Conservation (phyloP, 805 yeast species). For the Sungouiella blattae region DNA sequence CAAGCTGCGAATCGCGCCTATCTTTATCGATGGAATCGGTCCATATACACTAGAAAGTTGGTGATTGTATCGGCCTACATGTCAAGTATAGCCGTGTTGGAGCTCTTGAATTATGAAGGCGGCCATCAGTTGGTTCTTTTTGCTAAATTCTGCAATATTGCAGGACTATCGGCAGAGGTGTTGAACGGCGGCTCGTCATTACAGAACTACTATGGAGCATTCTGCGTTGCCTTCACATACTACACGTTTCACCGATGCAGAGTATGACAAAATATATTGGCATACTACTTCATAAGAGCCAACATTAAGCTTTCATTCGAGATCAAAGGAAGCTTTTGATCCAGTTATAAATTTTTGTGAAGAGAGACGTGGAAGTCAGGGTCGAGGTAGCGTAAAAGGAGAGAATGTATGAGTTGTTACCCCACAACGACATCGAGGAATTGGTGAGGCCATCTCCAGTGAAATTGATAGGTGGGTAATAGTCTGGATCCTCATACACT, state of each 20-base stretch:
- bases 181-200: neutral
- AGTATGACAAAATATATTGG: neutral
- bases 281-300: no score
- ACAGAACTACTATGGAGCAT: neutral
- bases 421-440: constrained; percentile 13
- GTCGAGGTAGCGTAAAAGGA: no score
- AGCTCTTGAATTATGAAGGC: neutral
- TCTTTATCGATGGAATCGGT: no score
- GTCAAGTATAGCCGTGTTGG: neutral
- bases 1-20: no score
- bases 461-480: constrained; percentile 25
- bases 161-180: neutral
- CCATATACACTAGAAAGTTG: no score
- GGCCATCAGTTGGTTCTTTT: neutral
- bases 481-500: constrained; percentile 10
- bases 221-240: neutral
- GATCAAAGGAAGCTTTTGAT: no score
- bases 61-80: neutral
- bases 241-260: neutral
- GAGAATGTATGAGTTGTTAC: constrained; percentile 10
- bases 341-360: no score
- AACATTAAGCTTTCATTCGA: no score
- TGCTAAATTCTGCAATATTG: neutral
- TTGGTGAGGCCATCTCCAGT: constrained; percentile 29
- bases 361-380: no score